A percentile compares a stretch with the other conserved stretches of the same genome.
phyloP scores from a whole-genome alignment of 164 flowering plant species.

The Euptelea pleiosperma region DNA sequence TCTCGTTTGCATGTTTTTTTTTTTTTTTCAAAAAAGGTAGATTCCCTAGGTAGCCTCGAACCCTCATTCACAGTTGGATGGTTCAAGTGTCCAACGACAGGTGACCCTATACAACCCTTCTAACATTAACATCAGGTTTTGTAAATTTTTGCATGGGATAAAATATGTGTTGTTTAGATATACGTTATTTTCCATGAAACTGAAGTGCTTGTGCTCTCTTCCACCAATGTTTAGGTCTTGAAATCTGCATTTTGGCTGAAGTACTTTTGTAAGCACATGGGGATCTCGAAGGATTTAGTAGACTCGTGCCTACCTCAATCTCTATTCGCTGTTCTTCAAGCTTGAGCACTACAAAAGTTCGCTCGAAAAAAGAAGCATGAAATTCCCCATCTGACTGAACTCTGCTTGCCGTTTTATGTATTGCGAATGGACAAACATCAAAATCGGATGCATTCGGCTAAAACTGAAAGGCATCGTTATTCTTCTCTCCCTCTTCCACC shows the following conservation, averaged over 20 bases:
- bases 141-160: not conserved
- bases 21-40: too few species aligned
- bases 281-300: conserved; percentile 14
- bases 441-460: not conserved
- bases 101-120: not conserved
- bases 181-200: not conserved
- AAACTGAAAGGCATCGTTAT: too few species aligned
- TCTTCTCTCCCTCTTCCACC: not conserved
- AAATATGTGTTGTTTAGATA: not conserved
- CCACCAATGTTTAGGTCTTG: conserved; percentile 19
- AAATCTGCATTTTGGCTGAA: conserved; percentile 23
- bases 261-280: conserved; percentile 29
- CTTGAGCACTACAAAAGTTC: conserved; percentile 1
- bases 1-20: too few species aligned
- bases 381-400: not conserved
- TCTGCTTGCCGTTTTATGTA: not conserved
- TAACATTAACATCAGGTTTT: not conserved
- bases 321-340: conserved; percentile 21
- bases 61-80: too few species aligned
- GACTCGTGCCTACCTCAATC: conserved; percentile 24
- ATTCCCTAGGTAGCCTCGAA: too few species aligned
- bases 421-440: not conserved
- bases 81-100: too few species aligned
- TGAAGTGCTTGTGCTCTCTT: not conserved
- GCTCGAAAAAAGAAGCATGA: not conserved